A percentile compares a stretch with the other conserved stretches of the same genome.
phyloP scores from a whole-genome alignment of 2,329 filamentous ascomycete species.

The Colletotrichum chrysophilum region DNA sequence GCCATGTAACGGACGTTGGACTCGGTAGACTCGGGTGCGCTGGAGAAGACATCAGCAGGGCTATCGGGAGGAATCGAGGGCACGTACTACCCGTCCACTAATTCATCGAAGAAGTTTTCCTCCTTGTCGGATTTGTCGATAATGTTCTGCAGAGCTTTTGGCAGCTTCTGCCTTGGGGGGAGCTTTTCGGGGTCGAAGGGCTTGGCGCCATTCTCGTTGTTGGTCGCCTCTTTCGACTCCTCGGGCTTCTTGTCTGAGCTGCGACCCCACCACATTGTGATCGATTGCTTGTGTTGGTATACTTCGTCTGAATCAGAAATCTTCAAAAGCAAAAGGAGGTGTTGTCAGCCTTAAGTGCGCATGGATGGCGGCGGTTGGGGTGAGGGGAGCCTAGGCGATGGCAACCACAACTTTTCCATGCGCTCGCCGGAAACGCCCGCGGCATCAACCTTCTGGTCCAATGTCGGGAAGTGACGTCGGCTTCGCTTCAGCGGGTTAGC shows the following conservation, averaged over 20 bases:
- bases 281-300: neutral
- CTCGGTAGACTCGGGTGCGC: slow-evolving; percentile 80
- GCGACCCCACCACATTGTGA: slow-evolving; percentile 40
- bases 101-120: slow-evolving; percentile 76
- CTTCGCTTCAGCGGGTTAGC: neutral
- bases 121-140: slow-evolving; percentile 65
- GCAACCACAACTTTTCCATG: neutral
- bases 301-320: slow-evolving; percentile 9
- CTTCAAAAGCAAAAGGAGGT: neutral
- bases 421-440: slow-evolving; percentile 20
- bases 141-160: slow-evolving; percentile 60
- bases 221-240: slow-evolving; percentile 27
- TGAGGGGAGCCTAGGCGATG: neutral
- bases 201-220: slow-evolving; percentile 25
- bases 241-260: slow-evolving; percentile 36
- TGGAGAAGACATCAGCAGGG: slow-evolving; percentile 36
- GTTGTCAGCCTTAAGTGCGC: slow-evolving; percentile 3
- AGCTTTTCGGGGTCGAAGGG: slow-evolving; percentile 52
- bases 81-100: slow-evolving; percentile 80
- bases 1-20: slow-evolving; percentile 88
- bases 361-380: neutral
- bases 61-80: slow-evolving; percentile 3
- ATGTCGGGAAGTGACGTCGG: slow-evolving; percentile 14
- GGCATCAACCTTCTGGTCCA: slow-evolving; percentile 2
- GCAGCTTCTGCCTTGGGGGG: slow-evolving; percentile 55